A percentile compares a stretch with the other conserved stretches of the same genome.
phyloP scores from a whole-genome alignment of 129 eudicot genomes.

The Pittosporum tobira region DNA sequence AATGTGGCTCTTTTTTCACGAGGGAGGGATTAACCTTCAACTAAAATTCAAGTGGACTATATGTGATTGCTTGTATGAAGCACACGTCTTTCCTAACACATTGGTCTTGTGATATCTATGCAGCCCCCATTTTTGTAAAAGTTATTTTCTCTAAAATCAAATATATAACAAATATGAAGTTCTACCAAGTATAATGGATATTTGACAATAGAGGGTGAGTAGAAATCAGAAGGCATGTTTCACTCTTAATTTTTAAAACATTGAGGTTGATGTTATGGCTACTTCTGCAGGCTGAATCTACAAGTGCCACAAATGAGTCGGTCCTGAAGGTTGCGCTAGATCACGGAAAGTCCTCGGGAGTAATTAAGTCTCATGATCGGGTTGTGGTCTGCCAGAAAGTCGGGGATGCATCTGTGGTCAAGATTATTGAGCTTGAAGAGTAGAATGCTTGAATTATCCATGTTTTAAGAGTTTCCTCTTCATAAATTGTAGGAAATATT shows the following conservation, averaged over 20 bases:
- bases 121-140: too few relatives aligned
- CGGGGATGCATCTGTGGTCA: constrained; percentile 71
- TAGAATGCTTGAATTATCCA: not conserved
- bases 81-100: too few relatives aligned
- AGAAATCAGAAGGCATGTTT: not conserved
- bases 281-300: constrained; percentile 49
- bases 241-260: not conserved
- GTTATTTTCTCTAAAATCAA: too few relatives aligned
- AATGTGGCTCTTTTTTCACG: too few relatives aligned
- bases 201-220: not conserved
- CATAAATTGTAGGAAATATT: not conserved
- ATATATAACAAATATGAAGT: too few relatives aligned
- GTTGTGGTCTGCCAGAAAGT: constrained; percentile 79
- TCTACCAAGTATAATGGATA: too few relatives aligned
- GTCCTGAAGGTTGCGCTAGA: constrained; percentile 63
- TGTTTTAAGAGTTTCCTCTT: not conserved
- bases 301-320: constrained; percentile 57
- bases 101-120: too few relatives aligned
- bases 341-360: constrained; percentile 63
- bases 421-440: constrained; percentile 31
- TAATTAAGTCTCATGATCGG: constrained; percentile 64
- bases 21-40: too few relatives aligned
- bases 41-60: too few relatives aligned
- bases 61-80: too few relatives aligned
- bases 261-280: not conserved